Base-by-base conservation (phyloP, 2,329 filamentous ascomycete genomes). In the Mycosphaerella sp. region DNA sequence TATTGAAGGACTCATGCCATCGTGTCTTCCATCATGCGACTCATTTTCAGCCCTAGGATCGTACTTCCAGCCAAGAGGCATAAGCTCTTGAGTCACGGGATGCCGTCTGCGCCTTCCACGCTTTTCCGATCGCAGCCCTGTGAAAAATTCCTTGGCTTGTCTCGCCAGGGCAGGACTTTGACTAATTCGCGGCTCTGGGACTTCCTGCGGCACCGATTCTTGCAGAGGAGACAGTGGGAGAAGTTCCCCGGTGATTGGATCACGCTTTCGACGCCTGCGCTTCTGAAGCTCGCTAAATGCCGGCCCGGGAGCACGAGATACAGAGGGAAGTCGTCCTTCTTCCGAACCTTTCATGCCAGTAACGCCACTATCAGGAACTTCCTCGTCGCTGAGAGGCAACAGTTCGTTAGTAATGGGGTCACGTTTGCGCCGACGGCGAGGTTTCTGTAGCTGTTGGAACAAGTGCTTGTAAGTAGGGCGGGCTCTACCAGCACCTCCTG, bases 401-500 rank as follows among this genome's bases (percentile, higher is more conserved):
- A 66, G 56, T 29, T 67, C 64, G 8, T 63, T 62, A 45, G 66
- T 68, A 12, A 53, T 42, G 1, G 62, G 62, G 50, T 68, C 62
- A n/a, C 66, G 60, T 53, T 63, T 66, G 38, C 66, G 52, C 8
- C 66, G 59, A 17, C 63, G 53, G 34, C 56, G 59, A 11, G 57
- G 54, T 26, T 55, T 17, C 38, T 52, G 31, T 23, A 50, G 42
- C 29, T 45, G 21, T 49, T 59, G 56, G 55, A 59, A 66, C 34
- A 69, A 32, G 36, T 65, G 62, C 45, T 58, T 67, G 54, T 69
- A 70, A 17, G 61, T 64, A 6, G 68, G 68, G 38, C 68, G 56
- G 9, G 67, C 64, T 36, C 68, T 56, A 2, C 67, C 66, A 50
- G 63, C 57, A 12, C 55, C 56, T 2, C 62, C 63, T 11, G 38